Base-by-base conservation (phyloP, 2,329 filamentous ascomycete species). In the Aspergillus sp. region DNA sequence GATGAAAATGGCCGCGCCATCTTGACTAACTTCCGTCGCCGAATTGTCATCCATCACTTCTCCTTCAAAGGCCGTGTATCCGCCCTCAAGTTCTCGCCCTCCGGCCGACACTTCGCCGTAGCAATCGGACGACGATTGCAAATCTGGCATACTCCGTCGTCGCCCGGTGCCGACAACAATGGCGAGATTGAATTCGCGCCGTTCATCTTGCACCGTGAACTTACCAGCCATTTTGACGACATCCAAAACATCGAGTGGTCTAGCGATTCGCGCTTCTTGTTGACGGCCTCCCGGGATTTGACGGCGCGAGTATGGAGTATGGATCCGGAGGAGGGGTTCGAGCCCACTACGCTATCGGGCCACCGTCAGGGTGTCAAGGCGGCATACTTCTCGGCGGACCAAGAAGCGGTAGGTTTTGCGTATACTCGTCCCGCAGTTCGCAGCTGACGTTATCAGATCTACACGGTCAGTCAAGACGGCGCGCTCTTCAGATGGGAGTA, bases 401-500 rank as follows among this genome's bases (percentile, higher is more conserved):
- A 99, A 73, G 96, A 99, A 78, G 91, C 87, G 49, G 80, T 82
- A 67, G 65, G 77, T 71, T 16, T 20, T 12, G 7, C 9, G 26
- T 22, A n/a, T 57, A 4, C n/a, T n/a, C 36, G 31, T 16, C 16
- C 36, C n/a, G 3, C 53, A 14, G 46, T 3, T 7, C 6, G 31
- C 18, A 39, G 46, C 65, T 73, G 62, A 71, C 49, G 10, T 3
- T 16, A 26, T 12, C 66, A 82, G 52, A 96, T 99, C 56, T 99
- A 95, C 74, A 98, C 95, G 0, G 87, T 96, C 64, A 97, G 94
- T 77, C 96, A 96, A 75, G 96, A 99, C 75, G 96, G 95, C n/a
- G 93, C 95, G 2, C 84, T 98, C 0, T 98, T 98, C 70, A 86
- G 90, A 64, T 99, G 95, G 95, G 88, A 91, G 71, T 99, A 95